Base-by-base conservation (phyloP, 225 moss, liverwort and hornwort species). In the Pleurozium schreberi region DNA sequence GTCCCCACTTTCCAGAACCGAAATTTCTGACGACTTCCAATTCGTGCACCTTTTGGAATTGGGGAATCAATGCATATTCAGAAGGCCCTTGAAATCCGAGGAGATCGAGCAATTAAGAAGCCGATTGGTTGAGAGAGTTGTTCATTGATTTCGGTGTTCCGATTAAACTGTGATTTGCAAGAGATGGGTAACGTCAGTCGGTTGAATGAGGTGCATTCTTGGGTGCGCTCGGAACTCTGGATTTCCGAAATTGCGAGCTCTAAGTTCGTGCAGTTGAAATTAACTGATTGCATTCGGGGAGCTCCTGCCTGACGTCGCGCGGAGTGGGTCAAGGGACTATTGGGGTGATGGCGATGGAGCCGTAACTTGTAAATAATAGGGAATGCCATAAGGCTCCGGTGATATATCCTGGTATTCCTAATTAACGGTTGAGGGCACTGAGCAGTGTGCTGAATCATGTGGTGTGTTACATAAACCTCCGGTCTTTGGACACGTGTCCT, bases 371-470 rank as follows among this genome's bases (percentile, higher is more conserved):
- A 18, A 5, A 12, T 31, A 47, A 8, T 6, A 50, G 13, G 83
- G 83, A 84, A 84, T 88, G 64, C 88, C 88, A 88, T 40, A 62
- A 88, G 75, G 73, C 89, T 85, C 89, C 33, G 49, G 84, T 79
- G 84, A 60, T 82, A 5, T 34, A 63, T 77, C 84, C 77, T 49
- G n/a, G 76, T 28, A 8, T 34, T 84, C 53, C 75, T 64, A n/a
- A n/a, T n/a, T n/a, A 50, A 84, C 89, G 89, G 84, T 89, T 85
- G 69, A 73, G 63, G 26, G 38, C 49, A 5, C 75, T 23, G 31
- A 50, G 6, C 67, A 58, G 78, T 78, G 89, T 69, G 89, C 81
- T 89, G 89, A 89, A 86, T 89, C 89, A 81, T 62, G 85, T 89
- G 89, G 63, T 89, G 63, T 18, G n/a, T n/a, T 78, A n/a, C 80